These are phyloP conservation scores for Penicillium ucsense DNA, from an alignment of 495 filamentous ascomycete species.

Conservation along the genomic window DNA sequence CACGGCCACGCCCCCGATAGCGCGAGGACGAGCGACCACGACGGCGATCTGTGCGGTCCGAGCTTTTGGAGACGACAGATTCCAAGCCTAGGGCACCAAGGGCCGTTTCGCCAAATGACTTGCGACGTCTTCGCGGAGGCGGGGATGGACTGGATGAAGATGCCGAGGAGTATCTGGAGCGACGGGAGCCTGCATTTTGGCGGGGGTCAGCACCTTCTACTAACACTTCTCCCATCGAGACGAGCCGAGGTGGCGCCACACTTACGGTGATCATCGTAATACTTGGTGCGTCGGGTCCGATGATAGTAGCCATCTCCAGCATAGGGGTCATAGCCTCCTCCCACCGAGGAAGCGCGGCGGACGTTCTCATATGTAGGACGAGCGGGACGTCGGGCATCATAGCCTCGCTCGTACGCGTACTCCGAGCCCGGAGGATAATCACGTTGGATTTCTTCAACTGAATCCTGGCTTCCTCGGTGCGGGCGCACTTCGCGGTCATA, in stretches of 20 bases:
- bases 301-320: slow-evolving; percentile 49
- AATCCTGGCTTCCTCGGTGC: slow-evolving; percentile 46
- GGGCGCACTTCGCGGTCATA: slow-evolving; percentile 40
- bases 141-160: slow-evolving; percentile 36
- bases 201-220: too few species aligned
- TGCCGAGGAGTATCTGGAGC: slow-evolving; percentile 26
- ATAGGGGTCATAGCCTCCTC: slow-evolving; percentile 32
- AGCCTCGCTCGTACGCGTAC: slow-evolving; percentile 41
- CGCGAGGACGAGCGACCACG: slow-evolving; percentile 32
- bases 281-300: slow-evolving; percentile 41
- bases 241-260: not conserved
- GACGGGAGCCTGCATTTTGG: slow-evolving; percentile 24
- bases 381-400: slow-evolving; percentile 34
- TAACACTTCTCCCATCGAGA: too few species aligned
- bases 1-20: slow-evolving; percentile 27
- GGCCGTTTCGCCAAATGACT: slow-evolving; percentile 64
- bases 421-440: slow-evolving; percentile 50
- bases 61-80: slow-evolving; percentile 21
- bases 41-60: slow-evolving; percentile 4
- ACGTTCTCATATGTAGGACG: slow-evolving; percentile 25
- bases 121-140: slow-evolving; percentile 43
- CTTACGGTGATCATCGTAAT: slow-evolving; percentile 43
- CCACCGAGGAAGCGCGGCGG: slow-evolving; percentile 36
- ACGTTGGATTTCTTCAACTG: slow-evolving; percentile 58
- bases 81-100: slow-evolving; percentile 57